phyloP scores from a whole-genome alignment of 352 stramenopile genomes.

The Paralagenidium karlingii region DNA sequence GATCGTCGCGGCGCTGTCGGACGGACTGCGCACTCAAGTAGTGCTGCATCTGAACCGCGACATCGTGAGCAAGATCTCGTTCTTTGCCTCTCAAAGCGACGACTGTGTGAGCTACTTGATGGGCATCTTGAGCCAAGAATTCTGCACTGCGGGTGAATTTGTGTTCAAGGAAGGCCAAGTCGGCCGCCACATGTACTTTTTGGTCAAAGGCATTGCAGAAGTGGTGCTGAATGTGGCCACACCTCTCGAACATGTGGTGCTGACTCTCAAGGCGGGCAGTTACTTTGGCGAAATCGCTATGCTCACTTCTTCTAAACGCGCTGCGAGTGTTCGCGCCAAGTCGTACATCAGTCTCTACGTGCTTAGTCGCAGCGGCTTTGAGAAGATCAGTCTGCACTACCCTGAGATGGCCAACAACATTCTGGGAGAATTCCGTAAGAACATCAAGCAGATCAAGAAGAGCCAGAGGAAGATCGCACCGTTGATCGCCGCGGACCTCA shows the following conservation, averaged over 20 bases:
- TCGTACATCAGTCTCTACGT: slow-evolving; percentile 69
- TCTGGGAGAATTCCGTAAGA: slow-evolving; percentile 61
- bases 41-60: slow-evolving; percentile 71
- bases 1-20: slow-evolving; percentile 54
- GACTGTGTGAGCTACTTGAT: slow-evolving; percentile 75
- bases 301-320: slow-evolving; percentile 64
- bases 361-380: slow-evolving; percentile 53
- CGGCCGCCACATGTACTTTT: slow-evolving; percentile 75
- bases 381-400: slow-evolving; percentile 63
- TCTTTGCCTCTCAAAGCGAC: slow-evolving; percentile 70
- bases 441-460: slow-evolving; percentile 69
- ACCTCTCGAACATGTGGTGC: slow-evolving; percentile 34
- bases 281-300: slow-evolving; percentile 80
- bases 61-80: slow-evolving; percentile 69
- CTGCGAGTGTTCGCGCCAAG: slow-evolving; percentile 67
- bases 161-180: slow-evolving; percentile 77
- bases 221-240: slow-evolving; percentile 53
- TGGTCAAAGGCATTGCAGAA: slow-evolving; percentile 60
- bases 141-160: slow-evolving; percentile 64
- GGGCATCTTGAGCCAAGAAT: slow-evolving; percentile 64
- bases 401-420: slow-evolving; percentile 72
- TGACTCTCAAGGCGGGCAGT: slow-evolving; percentile 46
- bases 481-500: slow-evolving; percentile 19
- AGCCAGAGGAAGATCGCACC: slow-evolving; percentile 15
- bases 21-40: slow-evolving; percentile 60